A percentile compares a stretch with the other conserved stretches of the same genome.
Conservation (phyloP, 768 basidiomycete species). For the Tylopilus rubrobrunneus region DNA sequence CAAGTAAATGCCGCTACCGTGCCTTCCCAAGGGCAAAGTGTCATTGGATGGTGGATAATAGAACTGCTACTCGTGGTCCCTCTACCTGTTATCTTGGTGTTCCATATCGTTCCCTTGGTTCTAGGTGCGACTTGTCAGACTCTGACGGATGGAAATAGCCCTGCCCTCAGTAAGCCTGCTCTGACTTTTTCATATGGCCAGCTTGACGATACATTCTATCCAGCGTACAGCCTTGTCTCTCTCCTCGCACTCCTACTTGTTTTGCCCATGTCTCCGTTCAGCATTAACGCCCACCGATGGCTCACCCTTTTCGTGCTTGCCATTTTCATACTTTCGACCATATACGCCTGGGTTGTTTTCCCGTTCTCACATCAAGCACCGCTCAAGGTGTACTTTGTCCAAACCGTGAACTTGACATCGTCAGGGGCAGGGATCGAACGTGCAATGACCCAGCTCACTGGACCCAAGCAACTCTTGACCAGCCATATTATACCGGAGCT, state of each 20-base stretch:
- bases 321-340: conserved; percentile 41
- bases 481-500: conserved; percentile 43
- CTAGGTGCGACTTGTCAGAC: conserved; percentile 53
- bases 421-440: conserved; percentile 24
- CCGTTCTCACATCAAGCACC: conserved; percentile 63
- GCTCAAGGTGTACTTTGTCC: conserved; percentile 70
- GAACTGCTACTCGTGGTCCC: conserved; percentile 56
- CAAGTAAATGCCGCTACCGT: conserved; percentile 4
- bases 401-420: conserved; percentile 46
- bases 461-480: conserved; percentile 41
- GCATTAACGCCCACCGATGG: conserved; percentile 44
- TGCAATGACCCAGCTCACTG: conserved; percentile 43
- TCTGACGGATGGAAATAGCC: conserved; percentile 56
- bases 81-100: conserved; percentile 48
- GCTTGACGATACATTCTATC: background rate
- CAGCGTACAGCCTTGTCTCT: conserved; percentile 51
- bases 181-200: background rate
- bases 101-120: conserved; percentile 46
- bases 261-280: conserved; percentile 63
- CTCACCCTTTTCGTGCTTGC: conserved; percentile 36
- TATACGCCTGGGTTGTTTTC: conserved; percentile 44
- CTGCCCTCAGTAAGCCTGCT: conserved; percentile 41
- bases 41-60: conserved; percentile 52
- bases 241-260: conserved; percentile 48
- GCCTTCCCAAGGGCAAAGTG: conserved; percentile 11